phyloP scores from a whole-genome alignment of 1,284 basidiomycete species.

The Sporisorium iseilematis-ciliati region DNA sequence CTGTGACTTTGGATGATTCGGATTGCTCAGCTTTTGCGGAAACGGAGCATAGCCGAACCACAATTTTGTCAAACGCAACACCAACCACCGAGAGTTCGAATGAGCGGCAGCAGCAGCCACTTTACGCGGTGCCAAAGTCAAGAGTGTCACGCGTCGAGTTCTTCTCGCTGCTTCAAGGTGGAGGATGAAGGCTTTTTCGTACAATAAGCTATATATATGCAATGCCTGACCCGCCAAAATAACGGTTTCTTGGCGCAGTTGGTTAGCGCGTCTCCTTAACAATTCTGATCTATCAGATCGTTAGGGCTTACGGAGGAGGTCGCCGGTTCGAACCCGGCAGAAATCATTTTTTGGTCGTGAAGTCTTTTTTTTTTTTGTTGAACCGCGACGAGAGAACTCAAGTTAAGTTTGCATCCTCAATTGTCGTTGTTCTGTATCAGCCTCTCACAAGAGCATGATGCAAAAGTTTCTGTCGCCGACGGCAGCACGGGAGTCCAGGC shows the following conservation, averaged over 20 bases:
- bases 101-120: no score
- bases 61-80: not conserved
- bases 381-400: not conserved
- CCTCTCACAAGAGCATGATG: no score
- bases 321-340: slow-evolving; percentile 60
- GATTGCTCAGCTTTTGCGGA: slow-evolving; percentile 21
- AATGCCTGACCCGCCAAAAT: not conserved
- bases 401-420: no score
- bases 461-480: no score
- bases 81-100: not conserved
- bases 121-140: not conserved
- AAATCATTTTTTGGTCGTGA: slow-evolving; percentile 33
- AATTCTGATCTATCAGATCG: slow-evolving; percentile 38
- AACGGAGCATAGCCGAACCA: slow-evolving; percentile 1
- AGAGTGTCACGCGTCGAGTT: slow-evolving; percentile 10
- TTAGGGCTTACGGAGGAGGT: slow-evolving; percentile 58
- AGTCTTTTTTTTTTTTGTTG: not conserved
- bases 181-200: not conserved
- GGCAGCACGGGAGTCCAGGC: no score
- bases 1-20: not conserved
- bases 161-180: not conserved
- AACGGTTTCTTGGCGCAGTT: slow-evolving; percentile 54
- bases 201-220: not conserved
- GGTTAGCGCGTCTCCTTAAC: slow-evolving; percentile 60
- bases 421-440: no score